Evolutionary conservation across 179 eudicot genomes (phyloP).

Genomic region (Spergularia azorica): DNA sequence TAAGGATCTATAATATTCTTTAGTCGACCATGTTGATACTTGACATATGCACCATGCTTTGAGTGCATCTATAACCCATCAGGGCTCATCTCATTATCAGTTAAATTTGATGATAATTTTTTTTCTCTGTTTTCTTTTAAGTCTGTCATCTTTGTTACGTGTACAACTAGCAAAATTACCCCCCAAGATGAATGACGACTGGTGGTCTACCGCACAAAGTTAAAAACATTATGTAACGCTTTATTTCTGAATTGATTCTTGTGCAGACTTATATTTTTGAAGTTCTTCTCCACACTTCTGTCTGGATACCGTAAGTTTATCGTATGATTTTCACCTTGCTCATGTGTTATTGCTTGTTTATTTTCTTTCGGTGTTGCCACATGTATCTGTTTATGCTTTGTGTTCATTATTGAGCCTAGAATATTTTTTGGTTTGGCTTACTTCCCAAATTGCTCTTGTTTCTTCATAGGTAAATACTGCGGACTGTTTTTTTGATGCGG

Average conservation of each 20-base stretch:
- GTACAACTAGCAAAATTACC: no score
- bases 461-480: conserved; percentile 59
- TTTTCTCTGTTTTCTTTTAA: no score
- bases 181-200: not conserved
- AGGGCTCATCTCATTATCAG: not conserved
- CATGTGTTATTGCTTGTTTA: not conserved
- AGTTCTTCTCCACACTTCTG: conserved; percentile 78
- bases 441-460: conserved; percentile 13
- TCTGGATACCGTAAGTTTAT: conserved; percentile 91
- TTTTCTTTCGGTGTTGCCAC: not conserved
- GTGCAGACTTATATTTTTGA: conserved; percentile 81
- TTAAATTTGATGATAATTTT: no score
- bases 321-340: conserved; percentile 40
- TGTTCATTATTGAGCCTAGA: not conserved
- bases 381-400: not conserved
- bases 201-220: not conserved
- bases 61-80: not conserved
- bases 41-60: not conserved
- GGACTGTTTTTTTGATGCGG: conserved; percentile 70
- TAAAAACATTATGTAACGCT: not conserved
- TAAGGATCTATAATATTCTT: not conserved
- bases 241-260: conserved; percentile 18
- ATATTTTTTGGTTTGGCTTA: no score
- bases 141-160: no score
- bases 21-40: not conserved